Percentiles rank a stretch among this genome's conserved stretches.
These are phyloP conservation scores for Heracleum sosnowskyi DNA, from an alignment of 129 eudicot species.

Conservation along the genomic window DNA sequence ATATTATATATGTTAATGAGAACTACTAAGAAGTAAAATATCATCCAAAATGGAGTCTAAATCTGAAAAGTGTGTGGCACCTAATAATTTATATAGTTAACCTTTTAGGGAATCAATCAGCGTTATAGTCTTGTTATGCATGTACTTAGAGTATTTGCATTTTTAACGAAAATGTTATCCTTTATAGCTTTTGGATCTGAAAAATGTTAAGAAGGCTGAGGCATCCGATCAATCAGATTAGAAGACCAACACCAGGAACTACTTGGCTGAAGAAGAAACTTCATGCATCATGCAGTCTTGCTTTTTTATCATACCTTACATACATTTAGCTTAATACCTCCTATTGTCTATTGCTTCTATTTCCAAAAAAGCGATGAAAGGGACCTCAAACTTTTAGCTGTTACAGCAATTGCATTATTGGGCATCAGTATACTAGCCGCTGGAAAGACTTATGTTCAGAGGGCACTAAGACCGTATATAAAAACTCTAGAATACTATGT, in stretches of 20 bases:
- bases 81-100: not conserved
- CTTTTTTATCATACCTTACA: constrained; percentile 48
- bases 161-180: too few relatives aligned
- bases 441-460: constrained; percentile 54
- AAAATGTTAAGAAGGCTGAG: constrained; percentile 21
- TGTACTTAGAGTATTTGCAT: too few relatives aligned
- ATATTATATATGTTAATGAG: too few relatives aligned
- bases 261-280: constrained; percentile 58
- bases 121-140: not conserved
- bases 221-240: constrained; percentile 15
- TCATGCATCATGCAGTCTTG: constrained; percentile 43
- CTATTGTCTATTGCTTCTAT: constrained; percentile 54
- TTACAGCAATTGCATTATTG: constrained; percentile 47
- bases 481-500: constrained; percentile 39
- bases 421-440: constrained; percentile 50
- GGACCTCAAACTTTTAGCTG: constrained; percentile 53
- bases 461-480: constrained; percentile 40
- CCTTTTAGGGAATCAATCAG: not conserved
- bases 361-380: constrained; percentile 48
- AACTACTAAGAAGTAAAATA: too few relatives aligned
- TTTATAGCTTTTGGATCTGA: constrained; percentile 74
- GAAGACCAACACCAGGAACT: constrained; percentile 41
- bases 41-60: too few relatives aligned
- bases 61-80: too few relatives aligned
- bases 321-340: constrained; percentile 67